phyloP scores from a whole-genome alignment of 495 filamentous ascomycete genomes.

The Jackrogersella multiformis region DNA sequence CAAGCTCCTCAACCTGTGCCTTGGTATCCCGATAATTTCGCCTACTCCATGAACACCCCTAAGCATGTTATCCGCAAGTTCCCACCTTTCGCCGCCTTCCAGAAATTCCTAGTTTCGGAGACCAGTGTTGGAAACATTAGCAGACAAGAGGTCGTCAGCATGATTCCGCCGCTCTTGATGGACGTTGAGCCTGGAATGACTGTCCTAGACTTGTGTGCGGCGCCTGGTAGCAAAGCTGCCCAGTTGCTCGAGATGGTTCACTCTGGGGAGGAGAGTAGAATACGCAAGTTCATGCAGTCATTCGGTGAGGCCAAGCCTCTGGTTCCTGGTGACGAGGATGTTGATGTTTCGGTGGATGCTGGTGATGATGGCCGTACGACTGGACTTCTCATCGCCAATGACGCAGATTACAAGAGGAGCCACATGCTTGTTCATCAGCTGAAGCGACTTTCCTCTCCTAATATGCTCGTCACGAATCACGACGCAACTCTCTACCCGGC shows the following conservation, averaged over 20 bases:
- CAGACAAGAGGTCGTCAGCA: constrained; percentile 95
- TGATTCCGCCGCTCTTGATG: constrained; percentile 96
- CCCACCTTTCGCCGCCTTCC: constrained; percentile 90
- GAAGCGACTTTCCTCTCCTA: constrained; percentile 94
- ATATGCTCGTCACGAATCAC: constrained; percentile 96
- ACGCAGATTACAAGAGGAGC: constrained; percentile 91
- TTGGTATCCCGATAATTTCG: constrained; percentile 94
- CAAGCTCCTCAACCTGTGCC: constrained; percentile 80
- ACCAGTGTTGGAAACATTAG: constrained; percentile 97
- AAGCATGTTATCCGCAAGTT: constrained; percentile 93
- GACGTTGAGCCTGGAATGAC: constrained; percentile 90
- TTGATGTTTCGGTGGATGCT: constrained; percentile 64
- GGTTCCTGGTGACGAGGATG: constrained; percentile 55
- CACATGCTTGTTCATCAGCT: constrained; percentile 98
- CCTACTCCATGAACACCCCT: constrained; percentile 95
- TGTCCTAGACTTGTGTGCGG: constrained; percentile 94
- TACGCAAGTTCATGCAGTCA: constrained; percentile 66
- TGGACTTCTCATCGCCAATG: constrained; percentile 92
- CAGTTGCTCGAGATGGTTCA: constrained; percentile 96
- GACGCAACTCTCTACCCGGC: constrained; percentile 96
- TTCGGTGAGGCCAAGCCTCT: constrained; percentile 63
- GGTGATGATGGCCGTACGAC: constrained; percentile 86
- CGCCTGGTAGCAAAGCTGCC: constrained; percentile 94
- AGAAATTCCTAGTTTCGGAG: constrained; percentile 98
- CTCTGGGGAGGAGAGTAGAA: constrained; percentile 84